Percentiles rank a stretch among this genome's conserved stretches.
These are phyloP conservation scores for Smallanthus sonchifolius DNA, from an alignment of 129 eudicot species.

Conservation along the genomic window DNA sequence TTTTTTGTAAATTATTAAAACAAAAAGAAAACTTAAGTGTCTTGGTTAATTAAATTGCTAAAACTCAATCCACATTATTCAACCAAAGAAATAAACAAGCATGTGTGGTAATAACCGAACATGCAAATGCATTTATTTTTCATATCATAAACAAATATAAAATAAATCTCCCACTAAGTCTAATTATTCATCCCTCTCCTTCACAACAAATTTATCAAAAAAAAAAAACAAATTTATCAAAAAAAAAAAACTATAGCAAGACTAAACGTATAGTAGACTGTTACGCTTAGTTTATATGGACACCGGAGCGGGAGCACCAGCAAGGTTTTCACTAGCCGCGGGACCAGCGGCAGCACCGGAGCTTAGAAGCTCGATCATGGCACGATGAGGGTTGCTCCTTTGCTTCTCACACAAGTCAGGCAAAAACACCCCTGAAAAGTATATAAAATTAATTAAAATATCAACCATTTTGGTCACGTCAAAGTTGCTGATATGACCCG, in stretches of 20 bases:
- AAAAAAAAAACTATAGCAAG: background rate
- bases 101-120: background rate
- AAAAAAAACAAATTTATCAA: conserved; percentile 1
- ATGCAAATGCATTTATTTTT: conserved; percentile 3
- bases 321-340: conserved; percentile 3
- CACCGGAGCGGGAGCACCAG: conserved; percentile 49
- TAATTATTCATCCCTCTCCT: background rate
- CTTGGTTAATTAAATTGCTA: too few species aligned
- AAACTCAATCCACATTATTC: too few species aligned
- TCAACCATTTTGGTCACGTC: too few species aligned
- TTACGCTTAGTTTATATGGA: conserved; percentile 13
- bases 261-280: too few species aligned
- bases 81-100: too few species aligned
- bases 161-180: background rate
- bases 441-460: background rate
- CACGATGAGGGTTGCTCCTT: conserved; percentile 65
- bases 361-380: conserved; percentile 76
- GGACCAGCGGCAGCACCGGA: conserved; percentile 65
- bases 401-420: conserved; percentile 67
- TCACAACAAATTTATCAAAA: conserved; percentile 9
- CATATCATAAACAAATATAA: background rate
- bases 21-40: too few species aligned
- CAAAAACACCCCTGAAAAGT: conserved; percentile 61
- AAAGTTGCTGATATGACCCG: too few species aligned
- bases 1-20: too few species aligned